A percentile compares a stretch with the other conserved stretches of the same genome.
Evolutionary conservation across 257 asterid genomes (phyloP).

Genomic region (Solanum etuberosum): DNA sequence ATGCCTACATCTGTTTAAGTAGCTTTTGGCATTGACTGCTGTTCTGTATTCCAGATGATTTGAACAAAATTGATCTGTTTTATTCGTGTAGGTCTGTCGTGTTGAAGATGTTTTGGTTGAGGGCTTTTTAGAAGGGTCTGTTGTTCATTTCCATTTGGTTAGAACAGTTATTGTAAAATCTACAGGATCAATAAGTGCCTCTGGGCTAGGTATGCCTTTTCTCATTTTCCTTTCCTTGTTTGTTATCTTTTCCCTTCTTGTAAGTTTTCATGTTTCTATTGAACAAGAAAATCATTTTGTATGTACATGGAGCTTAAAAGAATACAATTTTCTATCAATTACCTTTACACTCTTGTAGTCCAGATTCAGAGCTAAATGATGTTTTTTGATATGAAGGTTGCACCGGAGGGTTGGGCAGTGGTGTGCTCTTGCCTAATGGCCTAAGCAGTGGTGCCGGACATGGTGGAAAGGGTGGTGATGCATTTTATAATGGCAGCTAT

Average conservation of each 20-base stretch:
- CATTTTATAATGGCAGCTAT: conserved; percentile 53
- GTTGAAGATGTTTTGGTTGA: conserved; percentile 67
- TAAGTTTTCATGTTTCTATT: background rate
- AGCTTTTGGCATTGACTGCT: background rate
- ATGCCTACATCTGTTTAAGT: conserved; percentile 11
- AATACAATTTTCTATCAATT: background rate
- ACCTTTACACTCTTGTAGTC: background rate
- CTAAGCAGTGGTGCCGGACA: conserved; percentile 88
- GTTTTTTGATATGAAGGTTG: conserved; percentile 49
- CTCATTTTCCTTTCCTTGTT: background rate
- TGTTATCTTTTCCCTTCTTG: background rate
- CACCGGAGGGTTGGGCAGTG: conserved; percentile 71
- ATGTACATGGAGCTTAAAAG: background rate
- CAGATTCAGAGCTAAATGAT: background rate
- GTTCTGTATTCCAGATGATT: conserved; percentile 2
- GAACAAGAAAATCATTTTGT: background rate
- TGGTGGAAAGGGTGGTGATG: conserved; percentile 94
- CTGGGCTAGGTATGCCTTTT: conserved; percentile 57
- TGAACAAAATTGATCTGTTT: conserved; percentile 1
- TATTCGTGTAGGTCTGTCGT: conserved; percentile 64
- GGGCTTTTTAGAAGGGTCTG: conserved; percentile 71
- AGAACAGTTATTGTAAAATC: conserved; percentile 51
- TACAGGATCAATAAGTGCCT: conserved; percentile 71
- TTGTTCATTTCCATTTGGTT: conserved; percentile 78
- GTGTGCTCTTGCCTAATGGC: conserved; percentile 56